Evolutionary conservation across 495 filamentous ascomycete species (phyloP).

Genomic region (Penicillium atrosanguineum): DNA sequence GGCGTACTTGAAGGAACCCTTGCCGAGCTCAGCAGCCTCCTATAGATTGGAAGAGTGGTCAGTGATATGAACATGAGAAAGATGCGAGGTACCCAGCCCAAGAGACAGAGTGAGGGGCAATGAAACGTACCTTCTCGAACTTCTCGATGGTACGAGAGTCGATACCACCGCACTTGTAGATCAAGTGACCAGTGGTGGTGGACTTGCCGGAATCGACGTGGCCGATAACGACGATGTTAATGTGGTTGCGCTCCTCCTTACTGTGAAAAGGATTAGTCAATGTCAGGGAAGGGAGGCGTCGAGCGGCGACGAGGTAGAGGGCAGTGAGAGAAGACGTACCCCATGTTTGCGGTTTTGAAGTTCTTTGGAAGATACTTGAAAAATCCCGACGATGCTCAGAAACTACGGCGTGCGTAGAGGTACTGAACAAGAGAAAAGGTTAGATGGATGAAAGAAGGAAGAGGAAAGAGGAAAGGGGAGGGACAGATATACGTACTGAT

Average conservation of each 20-base stretch:
- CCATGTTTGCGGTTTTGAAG: conserved; percentile 53
- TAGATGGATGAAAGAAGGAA: conserved; percentile 30
- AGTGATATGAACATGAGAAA: background rate
- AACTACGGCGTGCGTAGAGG: conserved; percentile 55
- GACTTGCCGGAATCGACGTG: conserved; percentile 99
- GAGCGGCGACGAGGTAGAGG: background rate
- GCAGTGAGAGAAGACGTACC: conserved; percentile 36
- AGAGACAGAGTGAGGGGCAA: background rate
- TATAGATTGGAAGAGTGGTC: conserved; percentile 28
- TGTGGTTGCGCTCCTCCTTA: conserved; percentile 82
- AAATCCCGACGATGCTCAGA: conserved; percentile 45
- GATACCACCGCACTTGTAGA: conserved; percentile 99
- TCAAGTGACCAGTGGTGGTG: conserved; percentile 95
- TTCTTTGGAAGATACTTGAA: conserved; percentile 47
- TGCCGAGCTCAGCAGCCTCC: conserved; percentile 99
- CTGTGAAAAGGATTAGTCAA: conserved; percentile 39
- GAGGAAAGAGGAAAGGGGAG: conserved; percentile 20
- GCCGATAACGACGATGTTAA: conserved; percentile 99
- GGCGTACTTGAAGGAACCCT: conserved; percentile 99
- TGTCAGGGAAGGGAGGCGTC: background rate
- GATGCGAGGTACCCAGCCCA: background rate
- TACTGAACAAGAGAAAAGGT: conserved; percentile 41
- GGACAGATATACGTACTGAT: conserved; percentile 50
- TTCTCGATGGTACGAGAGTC: conserved; percentile 99
- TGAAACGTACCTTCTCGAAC: conserved; percentile 88